Conservation (phyloP, 2,329 filamentous ascomycete genomes). For the Colletotrichum trifolii region DNA sequence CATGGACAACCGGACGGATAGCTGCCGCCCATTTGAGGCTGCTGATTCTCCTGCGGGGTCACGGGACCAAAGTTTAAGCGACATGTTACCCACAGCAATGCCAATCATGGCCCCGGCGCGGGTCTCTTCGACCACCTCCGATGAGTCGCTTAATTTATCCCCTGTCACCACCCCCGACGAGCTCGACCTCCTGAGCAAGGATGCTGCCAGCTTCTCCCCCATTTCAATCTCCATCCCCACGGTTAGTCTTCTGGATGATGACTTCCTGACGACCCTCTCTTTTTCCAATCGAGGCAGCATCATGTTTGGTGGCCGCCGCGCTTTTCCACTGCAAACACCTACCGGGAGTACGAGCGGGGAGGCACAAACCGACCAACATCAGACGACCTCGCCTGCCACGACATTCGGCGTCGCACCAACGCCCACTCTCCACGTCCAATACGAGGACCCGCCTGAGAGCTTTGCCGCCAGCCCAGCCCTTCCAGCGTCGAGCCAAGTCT, state of each 20-base stretch:
- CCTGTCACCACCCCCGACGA: constrained; percentile 36
- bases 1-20: constrained; percentile 40
- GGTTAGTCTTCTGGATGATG: constrained; percentile 67
- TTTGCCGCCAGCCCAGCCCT: constrained; percentile 13
- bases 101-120: constrained; percentile 41
- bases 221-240: constrained; percentile 68
- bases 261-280: constrained; percentile 64
- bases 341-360: constrained; percentile 24
- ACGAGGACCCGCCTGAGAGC: constrained; percentile 25
- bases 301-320: constrained; percentile 61
- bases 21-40: constrained; percentile 39
- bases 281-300: constrained; percentile 74
- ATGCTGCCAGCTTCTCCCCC: constrained; percentile 54
- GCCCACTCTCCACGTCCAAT: constrained; percentile 26
- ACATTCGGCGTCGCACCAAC: constrained; percentile 8
- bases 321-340: constrained; percentile 27
- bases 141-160: constrained; percentile 37
- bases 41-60: constrained; percentile 38
- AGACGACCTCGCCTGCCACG: constrained; percentile 10
- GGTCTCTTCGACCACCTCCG: constrained; percentile 38
- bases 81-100: constrained; percentile 41
- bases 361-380: constrained; percentile 11
- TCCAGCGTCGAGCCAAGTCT: not conserved
- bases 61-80: constrained; percentile 41
- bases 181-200: constrained; percentile 40